Evolutionary conservation across 2,329 filamentous ascomycete genomes (phyloP), one percentile per base, ranked within the genome.

Genomic region (Nemania abortiva): DNA sequence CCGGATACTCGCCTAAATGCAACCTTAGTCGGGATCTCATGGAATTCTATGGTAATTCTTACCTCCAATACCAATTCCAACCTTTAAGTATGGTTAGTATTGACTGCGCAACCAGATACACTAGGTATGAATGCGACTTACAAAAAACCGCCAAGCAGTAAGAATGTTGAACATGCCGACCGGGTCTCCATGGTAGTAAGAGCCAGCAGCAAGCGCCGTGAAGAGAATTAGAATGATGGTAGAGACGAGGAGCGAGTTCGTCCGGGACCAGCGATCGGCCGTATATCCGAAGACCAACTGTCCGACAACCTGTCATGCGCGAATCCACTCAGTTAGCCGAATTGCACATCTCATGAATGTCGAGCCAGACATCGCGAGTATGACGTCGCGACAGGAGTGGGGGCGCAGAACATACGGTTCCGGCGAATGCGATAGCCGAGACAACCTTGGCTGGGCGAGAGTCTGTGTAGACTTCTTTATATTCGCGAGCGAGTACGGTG

Each of bases 201-300:
- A 90, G 0, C 89, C 94, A 3, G 94, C 88, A 5, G 89, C 88
- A 0, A 98, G 85, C 2, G 92, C 91, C 0, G 94, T 94, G 77
- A 97, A 97, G 71, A 97, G 74, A 71, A 97, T 91, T 39, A 98
- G 85, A 74, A 98, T 93, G 63, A 94, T 77, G 2, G 95, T 98
- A 0, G 93, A 96, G 18, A 91, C 82, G 70, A 97, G 86, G 42
- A 98, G 87, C 7, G 92, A 91, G 84, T 93, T 92, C 75, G 92
- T 94, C 22, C 95, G 89, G 10, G 93, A 96, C 87, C 90, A 97
- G 79, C 92, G 90, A 78, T 98, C 95, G 65, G 91, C 91, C 7
- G 92, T 88, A 74, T 90, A 94, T 24, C 94, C 94, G 74, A 97
- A 97, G 54, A 91, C 78, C 6, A 97, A 84, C 83, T 95, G 92